phyloP scores from a whole-genome alignment of 768 basidiomycete species.

The Podaxis carcinomalis region DNA sequence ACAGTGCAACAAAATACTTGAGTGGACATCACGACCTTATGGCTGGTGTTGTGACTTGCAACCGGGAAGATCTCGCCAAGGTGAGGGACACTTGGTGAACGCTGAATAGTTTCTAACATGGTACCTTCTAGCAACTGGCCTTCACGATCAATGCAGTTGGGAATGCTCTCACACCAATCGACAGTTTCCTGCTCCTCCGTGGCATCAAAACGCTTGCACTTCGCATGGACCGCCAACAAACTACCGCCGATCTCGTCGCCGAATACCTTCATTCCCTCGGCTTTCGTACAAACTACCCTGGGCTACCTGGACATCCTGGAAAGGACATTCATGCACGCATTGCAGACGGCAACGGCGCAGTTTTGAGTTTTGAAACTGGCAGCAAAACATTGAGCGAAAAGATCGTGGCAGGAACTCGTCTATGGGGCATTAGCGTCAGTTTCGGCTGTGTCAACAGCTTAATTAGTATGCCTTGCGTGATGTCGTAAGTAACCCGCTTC shows the following conservation, averaged over 20 bases:
- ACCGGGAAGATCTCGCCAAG: conserved; percentile 77
- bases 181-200: conserved; percentile 92
- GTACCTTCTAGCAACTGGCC: conserved; percentile 60
- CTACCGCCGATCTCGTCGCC: conserved; percentile 78
- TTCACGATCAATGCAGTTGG: conserved; percentile 93
- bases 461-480: conserved; percentile 98
- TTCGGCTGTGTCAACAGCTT: conserved; percentile 98
- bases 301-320: conserved; percentile 76
- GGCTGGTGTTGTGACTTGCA: conserved; percentile 94
- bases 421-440: conserved; percentile 98
- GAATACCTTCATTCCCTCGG: conserved; percentile 81
- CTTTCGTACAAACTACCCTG: conserved; percentile 91
- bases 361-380: conserved; percentile 91
- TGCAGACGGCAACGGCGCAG: conserved; percentile 88
- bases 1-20: conserved; percentile 96
- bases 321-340: conserved; percentile 88
- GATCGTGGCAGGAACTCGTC: conserved; percentile 85
- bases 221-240: conserved; percentile 93
- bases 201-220: conserved; percentile 95
- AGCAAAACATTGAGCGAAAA: conserved; percentile 87
- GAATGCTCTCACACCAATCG: conserved; percentile 92
- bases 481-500: conserved; percentile 75
- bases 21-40: conserved; percentile 99
- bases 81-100: neutral
- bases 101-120: neutral